A percentile compares a stretch with the other conserved stretches of the same genome.
Conservation (phyloP, 371 early-diverging fungal genomes). For the Mucor velutinosus region DNA sequence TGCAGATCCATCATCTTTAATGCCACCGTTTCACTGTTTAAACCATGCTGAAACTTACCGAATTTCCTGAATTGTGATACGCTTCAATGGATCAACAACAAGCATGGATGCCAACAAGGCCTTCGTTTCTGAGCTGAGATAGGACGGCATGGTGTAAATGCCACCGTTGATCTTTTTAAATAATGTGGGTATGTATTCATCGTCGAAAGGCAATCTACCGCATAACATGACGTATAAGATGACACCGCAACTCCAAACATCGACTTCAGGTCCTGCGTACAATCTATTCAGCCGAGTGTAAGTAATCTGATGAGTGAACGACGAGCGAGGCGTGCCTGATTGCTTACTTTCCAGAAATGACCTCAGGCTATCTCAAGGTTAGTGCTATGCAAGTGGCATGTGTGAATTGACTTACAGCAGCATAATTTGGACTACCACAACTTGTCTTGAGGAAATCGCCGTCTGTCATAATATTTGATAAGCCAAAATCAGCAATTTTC, state of each 20-base stretch:
- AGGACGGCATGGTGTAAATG: constrained; percentile 87
- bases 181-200: constrained; percentile 95
- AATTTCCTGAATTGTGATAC: constrained; percentile 91
- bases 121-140: constrained; percentile 82
- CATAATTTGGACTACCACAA: constrained; percentile 91
- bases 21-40: neutral
- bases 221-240: constrained; percentile 99
- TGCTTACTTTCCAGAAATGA: constrained; percentile 85
- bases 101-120: constrained; percentile 90
- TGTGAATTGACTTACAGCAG: constrained; percentile 57
- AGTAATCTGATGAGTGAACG: neutral
- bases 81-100: constrained; percentile 94
- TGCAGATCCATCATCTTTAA: neutral
- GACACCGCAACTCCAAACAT: constrained; percentile 99
- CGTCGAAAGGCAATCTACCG: constrained; percentile 98
- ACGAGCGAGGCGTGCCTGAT: neutral
- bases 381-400: neutral
- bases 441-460: constrained; percentile 96
- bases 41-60: constrained; percentile 39
- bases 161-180: constrained; percentile 95
- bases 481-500: constrained; percentile 97
- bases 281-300: constrained; percentile 37
- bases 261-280: constrained; percentile 98
- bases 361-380: constrained; percentile 76
- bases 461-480: constrained; percentile 94